Base-by-base conservation (phyloP, 306 rosid genomes). In the Citrullus mucosospermus region DNA sequence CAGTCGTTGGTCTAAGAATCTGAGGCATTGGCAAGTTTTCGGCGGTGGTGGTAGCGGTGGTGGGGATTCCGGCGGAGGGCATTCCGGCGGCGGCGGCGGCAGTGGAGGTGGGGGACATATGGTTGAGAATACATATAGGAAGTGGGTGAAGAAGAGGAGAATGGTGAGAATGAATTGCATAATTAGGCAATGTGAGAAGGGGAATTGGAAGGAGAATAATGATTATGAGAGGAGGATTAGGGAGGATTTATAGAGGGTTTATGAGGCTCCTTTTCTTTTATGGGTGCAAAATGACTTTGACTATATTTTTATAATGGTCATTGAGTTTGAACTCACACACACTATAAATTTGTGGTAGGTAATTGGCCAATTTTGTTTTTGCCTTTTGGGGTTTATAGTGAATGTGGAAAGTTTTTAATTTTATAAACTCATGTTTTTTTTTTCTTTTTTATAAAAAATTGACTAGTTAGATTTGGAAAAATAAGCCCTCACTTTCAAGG, bases 1-100 rank as follows among this genome's bases (percentile, higher is more conserved):
- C 14, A 85, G 79, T 25, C 88, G 81, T 43, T 57, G 57, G 81
- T 87, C 90, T 14, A 17, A 0, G 81, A 93, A 93, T 17, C 56
- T 28, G 44, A 73, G 8, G 77, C 77, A 73, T 73, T 50, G 0
- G 16, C 77, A 73, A 9, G 61, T 18, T 15, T 28, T 6, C 0
- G 43, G 60, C 7, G 77, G 55, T 13, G 61, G 61, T 0, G 76
- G 58, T 25, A 30, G 4, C 0, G 76, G 76, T 22, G 76, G 77
- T 0, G 77, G 77, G 6, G 22, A 46, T 3, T n/a, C 22, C 1
- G 57, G 76, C 1, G 51, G 75, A 13, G 53, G 76, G 50, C 72
- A 38, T 11, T 38, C 50, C 22, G 76, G 76, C 0, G 76, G 76
- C 0, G 76, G 76, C 0, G 76, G 76, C 36, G 77, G 77, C 9